These are phyloP conservation scores for Fusarium lyarnte DNA, from an alignment of 2,329 filamentous ascomycete genomes.

Conservation along the genomic window DNA sequence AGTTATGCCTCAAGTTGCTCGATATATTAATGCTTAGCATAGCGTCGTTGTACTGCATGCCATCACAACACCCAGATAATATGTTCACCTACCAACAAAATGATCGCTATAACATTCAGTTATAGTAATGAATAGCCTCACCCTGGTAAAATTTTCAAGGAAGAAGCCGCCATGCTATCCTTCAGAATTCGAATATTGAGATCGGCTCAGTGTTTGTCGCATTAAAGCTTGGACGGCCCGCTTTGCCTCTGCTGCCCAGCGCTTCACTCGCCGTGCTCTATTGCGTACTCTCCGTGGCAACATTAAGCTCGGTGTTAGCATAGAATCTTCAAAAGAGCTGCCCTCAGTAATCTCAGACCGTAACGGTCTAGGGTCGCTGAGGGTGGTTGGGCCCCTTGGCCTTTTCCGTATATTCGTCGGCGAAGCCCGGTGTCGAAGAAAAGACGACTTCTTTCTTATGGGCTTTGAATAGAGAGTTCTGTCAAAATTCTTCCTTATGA, in stretches of 20 bases:
- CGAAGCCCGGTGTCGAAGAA: slow-evolving; percentile 41
- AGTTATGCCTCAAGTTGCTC: slow-evolving; percentile 16
- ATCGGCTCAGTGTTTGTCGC: slow-evolving; percentile 46
- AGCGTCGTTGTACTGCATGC: slow-evolving; percentile 1
- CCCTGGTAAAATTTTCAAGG: not conserved
- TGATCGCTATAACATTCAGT: not conserved
- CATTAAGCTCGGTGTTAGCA: not conserved
- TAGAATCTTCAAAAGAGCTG: slow-evolving; percentile 12
- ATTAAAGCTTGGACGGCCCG: slow-evolving; percentile 47
- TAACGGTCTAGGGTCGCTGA: slow-evolving; percentile 5
- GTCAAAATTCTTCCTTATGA: not conserved
- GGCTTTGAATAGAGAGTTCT: slow-evolving; percentile 14
- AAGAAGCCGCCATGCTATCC: not conserved
- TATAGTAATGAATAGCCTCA: not conserved
- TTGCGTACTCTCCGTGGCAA: slow-evolving; percentile 21
- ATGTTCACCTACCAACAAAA: not conserved
- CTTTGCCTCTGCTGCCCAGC: slow-evolving; percentile 49
- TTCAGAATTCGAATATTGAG: slow-evolving; percentile 32
- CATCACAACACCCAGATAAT: not conserved
- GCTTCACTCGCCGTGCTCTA: slow-evolving; percentile 43
- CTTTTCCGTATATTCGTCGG: slow-evolving; percentile 21
- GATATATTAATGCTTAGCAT: not conserved
- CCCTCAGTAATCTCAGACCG: not conserved
- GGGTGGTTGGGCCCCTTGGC: not conserved
- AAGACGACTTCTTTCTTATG: slow-evolving; percentile 45